Evolutionary conservation across 2,329 filamentous ascomycete genomes (phyloP).

Genomic region (Polytolypa hystricis): DNA sequence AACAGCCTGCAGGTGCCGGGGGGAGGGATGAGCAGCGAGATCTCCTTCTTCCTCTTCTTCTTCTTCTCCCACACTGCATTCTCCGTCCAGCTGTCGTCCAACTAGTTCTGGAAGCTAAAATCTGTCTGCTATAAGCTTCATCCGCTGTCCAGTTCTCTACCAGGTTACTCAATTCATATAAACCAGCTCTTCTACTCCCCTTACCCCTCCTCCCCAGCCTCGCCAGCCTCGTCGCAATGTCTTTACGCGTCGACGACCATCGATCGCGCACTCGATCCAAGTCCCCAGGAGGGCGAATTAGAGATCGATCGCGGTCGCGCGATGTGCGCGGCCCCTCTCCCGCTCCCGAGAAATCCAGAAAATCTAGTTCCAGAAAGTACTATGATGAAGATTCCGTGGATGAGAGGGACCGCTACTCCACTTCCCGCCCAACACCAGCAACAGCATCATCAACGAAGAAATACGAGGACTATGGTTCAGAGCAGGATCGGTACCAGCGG

Average conservation of each 20-base stretch:
- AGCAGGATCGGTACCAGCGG: slow-evolving; percentile 14
- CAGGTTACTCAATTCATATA: not conserved
- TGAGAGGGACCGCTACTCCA: slow-evolving; percentile 17
- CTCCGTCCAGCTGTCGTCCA: too few species aligned
- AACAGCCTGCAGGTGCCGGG: too few species aligned
- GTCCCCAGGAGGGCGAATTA: slow-evolving; percentile 30
- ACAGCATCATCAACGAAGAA: too few species aligned
- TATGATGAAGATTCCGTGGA: slow-evolving; percentile 21
- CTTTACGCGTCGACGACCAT: slow-evolving; percentile 30
- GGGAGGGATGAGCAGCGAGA: too few species aligned
- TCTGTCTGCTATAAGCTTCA: too few species aligned
- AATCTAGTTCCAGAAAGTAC: slow-evolving; percentile 15
- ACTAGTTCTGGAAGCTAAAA: too few species aligned
- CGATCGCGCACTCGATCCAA: slow-evolving; percentile 35
- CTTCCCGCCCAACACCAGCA: slow-evolving; percentile 10
- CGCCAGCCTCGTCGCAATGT: slow-evolving; percentile 9
- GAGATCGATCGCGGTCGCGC: slow-evolving; percentile 34
- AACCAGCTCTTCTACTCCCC: not conserved
- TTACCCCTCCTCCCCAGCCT: not conserved
- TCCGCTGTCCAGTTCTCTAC: not conserved
- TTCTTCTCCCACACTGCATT: too few species aligned
- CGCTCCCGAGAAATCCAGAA: slow-evolving; percentile 17
- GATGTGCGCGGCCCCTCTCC: slow-evolving; percentile 26
- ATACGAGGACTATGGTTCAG: slow-evolving; percentile 19
- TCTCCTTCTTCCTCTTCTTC: too few species aligned